A percentile compares a stretch with the other conserved stretches of the same genome.
Evolutionary conservation across 352 stramenopile species (phyloP).

Genomic region (Pythium inflatum): DNA sequence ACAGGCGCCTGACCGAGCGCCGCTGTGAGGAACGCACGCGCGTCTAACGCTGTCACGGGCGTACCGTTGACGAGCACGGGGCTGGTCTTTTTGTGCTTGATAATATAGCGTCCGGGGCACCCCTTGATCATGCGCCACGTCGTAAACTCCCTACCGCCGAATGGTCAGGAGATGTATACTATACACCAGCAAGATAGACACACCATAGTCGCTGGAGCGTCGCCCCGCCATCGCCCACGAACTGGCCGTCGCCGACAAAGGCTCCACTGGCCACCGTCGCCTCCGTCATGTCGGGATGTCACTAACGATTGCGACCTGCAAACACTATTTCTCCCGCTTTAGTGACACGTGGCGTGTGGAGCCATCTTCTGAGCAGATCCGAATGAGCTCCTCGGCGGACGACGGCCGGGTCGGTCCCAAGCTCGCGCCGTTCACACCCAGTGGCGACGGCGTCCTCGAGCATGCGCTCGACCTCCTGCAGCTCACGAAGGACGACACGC

Average conservation of each 20-base stretch:
- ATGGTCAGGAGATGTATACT: neutral
- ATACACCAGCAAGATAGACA: neutral
- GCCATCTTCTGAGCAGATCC: neutral
- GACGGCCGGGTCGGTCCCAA: slow-evolving; percentile 42
- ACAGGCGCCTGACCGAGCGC: slow-evolving; percentile 25
- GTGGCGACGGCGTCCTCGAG: slow-evolving; percentile 60
- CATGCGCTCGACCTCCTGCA: slow-evolving; percentile 68
- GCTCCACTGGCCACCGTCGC: neutral
- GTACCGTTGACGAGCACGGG: slow-evolving; percentile 40
- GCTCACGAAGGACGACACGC: slow-evolving; percentile 53
- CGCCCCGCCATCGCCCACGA: slow-evolving; percentile 52
- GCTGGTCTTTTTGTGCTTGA: slow-evolving; percentile 54
- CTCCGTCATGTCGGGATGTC: slow-evolving; percentile 12
- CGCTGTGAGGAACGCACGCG: slow-evolving; percentile 33
- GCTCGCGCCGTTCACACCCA: slow-evolving; percentile 84
- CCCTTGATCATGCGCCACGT: slow-evolving; percentile 78
- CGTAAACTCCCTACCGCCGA: slow-evolving; percentile 49
- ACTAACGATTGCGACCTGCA: neutral
- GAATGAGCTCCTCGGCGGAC: slow-evolving; percentile 4
- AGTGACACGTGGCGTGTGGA: slow-evolving; percentile 13
- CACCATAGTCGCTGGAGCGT: slow-evolving; percentile 62
- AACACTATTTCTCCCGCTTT: neutral
- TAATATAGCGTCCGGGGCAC: slow-evolving; percentile 66
- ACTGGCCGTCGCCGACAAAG: slow-evolving; percentile 60
- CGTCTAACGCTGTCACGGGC: slow-evolving; percentile 44